Evolutionary conservation across 2,329 filamentous ascomycete genomes (phyloP).

Genomic region (Apiospora hydei): DNA sequence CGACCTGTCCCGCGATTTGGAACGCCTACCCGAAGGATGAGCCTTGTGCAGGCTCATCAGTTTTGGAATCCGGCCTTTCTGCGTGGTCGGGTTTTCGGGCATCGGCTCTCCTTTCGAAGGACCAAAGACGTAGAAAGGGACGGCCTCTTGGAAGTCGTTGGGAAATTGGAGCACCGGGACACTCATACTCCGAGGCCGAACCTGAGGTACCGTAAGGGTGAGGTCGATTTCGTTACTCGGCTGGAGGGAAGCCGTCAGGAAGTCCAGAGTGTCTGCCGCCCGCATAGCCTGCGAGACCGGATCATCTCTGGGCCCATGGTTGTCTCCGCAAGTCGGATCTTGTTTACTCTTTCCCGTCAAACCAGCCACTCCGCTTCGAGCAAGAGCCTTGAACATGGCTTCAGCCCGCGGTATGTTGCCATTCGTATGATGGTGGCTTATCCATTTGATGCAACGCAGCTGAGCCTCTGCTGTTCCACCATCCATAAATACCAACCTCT

Average conservation of each 20-base stretch:
- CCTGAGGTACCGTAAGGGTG: slow-evolving; percentile 38
- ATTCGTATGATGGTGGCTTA: slow-evolving; percentile 59
- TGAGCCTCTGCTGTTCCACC: slow-evolving; percentile 65
- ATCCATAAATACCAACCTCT: slow-evolving; percentile 66
- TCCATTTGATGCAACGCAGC: slow-evolving; percentile 59
- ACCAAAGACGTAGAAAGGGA: slow-evolving; percentile 59
- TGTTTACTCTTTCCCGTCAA: slow-evolving; percentile 35
- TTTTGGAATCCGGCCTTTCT: slow-evolving; percentile 2
- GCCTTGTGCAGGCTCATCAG: not conserved
- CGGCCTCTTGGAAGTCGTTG: slow-evolving; percentile 52
- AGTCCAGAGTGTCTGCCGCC: slow-evolving; percentile 65
- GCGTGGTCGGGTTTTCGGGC: slow-evolving; percentile 9
- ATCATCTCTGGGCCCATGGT: slow-evolving; percentile 45
- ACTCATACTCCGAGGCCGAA: slow-evolving; percentile 56
- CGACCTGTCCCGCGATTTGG: slow-evolving; percentile 12
- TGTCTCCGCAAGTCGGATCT: slow-evolving; percentile 19
- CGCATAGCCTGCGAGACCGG: slow-evolving; percentile 63
- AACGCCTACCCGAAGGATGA: not conserved
- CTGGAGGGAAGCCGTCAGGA: slow-evolving; percentile 62
- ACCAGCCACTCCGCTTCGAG: slow-evolving; percentile 56
- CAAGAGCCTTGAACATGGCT: slow-evolving; percentile 56
- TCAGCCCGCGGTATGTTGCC: slow-evolving; percentile 60
- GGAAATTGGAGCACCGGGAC: slow-evolving; percentile 55
- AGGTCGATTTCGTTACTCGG: slow-evolving; percentile 57
- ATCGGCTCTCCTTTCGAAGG: slow-evolving; percentile 31